Base-by-base conservation (phyloP, 176 grass and related monocot species). In the Juncus effusus region DNA sequence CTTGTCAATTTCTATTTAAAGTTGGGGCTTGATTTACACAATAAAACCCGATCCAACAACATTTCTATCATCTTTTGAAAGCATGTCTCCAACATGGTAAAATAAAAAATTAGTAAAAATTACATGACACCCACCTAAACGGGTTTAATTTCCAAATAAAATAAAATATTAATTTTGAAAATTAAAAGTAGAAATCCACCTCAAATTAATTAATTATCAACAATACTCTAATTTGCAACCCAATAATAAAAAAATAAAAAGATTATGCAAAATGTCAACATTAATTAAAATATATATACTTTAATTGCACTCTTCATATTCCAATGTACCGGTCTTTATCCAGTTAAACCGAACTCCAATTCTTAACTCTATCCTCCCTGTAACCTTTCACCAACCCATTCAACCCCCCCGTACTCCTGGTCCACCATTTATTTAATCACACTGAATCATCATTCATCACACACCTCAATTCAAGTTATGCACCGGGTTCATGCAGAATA, bases 241-340 rank as follows among this genome's bases (percentile, higher is more conserved):
- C 19, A 52, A 52, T 8, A 8, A 52, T 52, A 8, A 8, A 8
- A 8, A 12, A 52, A 52, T 8, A 52, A 52, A 52, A 52, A 52
- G 12, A 52, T 57, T 13, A 28, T 10, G 40, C 16, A 16, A 16
- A 55, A n/a, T 36, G 54, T 58, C 54, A 49, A 71, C 40, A 13
- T 45, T 52, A 58, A 9, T 42, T 10, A 19, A 44, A 47, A 68
- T 40, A 60, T 72, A 56, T 41, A 42, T 44, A 72, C 19, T 54
- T 38, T 54, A 54, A 10, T 59, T 9, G 39, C 40, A 72, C 68
- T 72, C 42, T 72, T 42, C 16, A 60, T 57, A 38, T 59, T 16
- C 57, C 15, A 40, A 71, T 15, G 57, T 55, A 71, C 40, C 6
- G 28, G 54, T 72, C 39, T 15, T 59, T 59, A 72, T 72, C 54